Evolutionary conservation across 164 flowering plant genomes (phyloP).

Genomic region (Vitis labrusca): DNA sequence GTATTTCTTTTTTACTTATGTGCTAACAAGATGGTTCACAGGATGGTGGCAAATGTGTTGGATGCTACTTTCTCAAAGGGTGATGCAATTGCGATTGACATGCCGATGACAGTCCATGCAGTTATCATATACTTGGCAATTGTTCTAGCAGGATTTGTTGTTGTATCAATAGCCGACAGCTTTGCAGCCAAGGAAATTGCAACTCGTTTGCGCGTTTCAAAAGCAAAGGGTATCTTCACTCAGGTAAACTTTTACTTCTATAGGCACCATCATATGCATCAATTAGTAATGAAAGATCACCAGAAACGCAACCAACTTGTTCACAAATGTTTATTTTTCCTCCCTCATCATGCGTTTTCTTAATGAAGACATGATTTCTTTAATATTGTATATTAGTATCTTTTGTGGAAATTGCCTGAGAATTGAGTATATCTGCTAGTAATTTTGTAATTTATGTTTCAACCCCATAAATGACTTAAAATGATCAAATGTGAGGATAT

Average conservation of each 20-base stretch:
- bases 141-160: slow-evolving; percentile 78
- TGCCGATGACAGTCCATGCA: slow-evolving; percentile 92
- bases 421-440: too few species aligned
- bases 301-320: too few species aligned
- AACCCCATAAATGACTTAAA: too few species aligned
- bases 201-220: slow-evolving; percentile 70
- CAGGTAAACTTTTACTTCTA: slow-evolving; percentile 46
- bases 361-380: too few species aligned
- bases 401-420: not conserved
- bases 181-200: slow-evolving; percentile 89
- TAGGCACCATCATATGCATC: too few species aligned
- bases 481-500: too few species aligned
- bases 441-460: too few species aligned
- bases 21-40: slow-evolving; percentile 26
- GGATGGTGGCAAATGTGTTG: slow-evolving; percentile 90
- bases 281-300: not conserved
- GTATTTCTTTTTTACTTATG: not conserved
- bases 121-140: slow-evolving; percentile 84
- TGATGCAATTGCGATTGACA: slow-evolving; percentile 87
- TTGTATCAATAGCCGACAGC: slow-evolving; percentile 96
- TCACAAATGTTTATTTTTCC: too few species aligned
- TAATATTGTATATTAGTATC: too few species aligned
- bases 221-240: slow-evolving; percentile 92
- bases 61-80: slow-evolving; percentile 72
- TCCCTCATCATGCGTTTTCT: too few species aligned